Evolutionary conservation across 148 eudicot species (phyloP).

Genomic region (Camellia lanceoleosa): DNA sequence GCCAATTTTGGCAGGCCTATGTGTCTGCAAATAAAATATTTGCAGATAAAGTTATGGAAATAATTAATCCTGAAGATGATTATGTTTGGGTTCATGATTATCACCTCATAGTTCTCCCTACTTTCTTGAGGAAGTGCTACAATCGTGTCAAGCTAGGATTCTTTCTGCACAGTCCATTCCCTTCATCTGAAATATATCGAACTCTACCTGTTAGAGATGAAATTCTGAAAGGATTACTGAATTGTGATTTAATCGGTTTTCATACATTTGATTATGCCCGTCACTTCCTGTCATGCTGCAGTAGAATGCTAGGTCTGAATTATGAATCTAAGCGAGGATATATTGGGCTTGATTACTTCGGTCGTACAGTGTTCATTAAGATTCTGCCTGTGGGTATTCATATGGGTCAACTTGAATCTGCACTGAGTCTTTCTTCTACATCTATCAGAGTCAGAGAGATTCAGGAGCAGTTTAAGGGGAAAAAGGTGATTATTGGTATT

Average conservation of each 20-base stretch:
- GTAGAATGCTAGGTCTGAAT: slow-evolving; percentile 62
- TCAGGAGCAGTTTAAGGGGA: slow-evolving; percentile 44
- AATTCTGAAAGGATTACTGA: slow-evolving; percentile 51
- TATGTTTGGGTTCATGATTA: slow-evolving; percentile 68
- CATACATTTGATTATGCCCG: slow-evolving; percentile 66
- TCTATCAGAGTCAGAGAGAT: slow-evolving; percentile 41
- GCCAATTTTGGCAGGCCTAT: slow-evolving; percentile 66
- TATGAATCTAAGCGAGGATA: slow-evolving; percentile 67
- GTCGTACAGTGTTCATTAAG: slow-evolving; percentile 58
- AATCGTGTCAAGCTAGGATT: slow-evolving; percentile 57
- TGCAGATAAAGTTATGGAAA: slow-evolving; percentile 73
- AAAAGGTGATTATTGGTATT: slow-evolving; percentile 46
- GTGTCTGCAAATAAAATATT: slow-evolving; percentile 67
- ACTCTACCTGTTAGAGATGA: slow-evolving; percentile 64
- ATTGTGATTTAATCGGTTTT: slow-evolving; percentile 57
- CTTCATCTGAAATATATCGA: slow-evolving; percentile 61
- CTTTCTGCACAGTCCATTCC: slow-evolving; percentile 63
- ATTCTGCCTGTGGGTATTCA: slow-evolving; percentile 62
- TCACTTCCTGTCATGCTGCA: slow-evolving; percentile 61
- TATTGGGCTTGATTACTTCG: slow-evolving; percentile 62
- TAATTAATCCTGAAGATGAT: slow-evolving; percentile 64
- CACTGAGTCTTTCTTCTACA: slow-evolving; percentile 43
- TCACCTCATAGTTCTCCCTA: slow-evolving; percentile 57
- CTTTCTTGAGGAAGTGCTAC: slow-evolving; percentile 54
- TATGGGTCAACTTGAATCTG: slow-evolving; percentile 45